phyloP scores from a whole-genome alignment of 2,329 filamentous ascomycete genomes.

The Phyllosticta paracitricarpa region DNA sequence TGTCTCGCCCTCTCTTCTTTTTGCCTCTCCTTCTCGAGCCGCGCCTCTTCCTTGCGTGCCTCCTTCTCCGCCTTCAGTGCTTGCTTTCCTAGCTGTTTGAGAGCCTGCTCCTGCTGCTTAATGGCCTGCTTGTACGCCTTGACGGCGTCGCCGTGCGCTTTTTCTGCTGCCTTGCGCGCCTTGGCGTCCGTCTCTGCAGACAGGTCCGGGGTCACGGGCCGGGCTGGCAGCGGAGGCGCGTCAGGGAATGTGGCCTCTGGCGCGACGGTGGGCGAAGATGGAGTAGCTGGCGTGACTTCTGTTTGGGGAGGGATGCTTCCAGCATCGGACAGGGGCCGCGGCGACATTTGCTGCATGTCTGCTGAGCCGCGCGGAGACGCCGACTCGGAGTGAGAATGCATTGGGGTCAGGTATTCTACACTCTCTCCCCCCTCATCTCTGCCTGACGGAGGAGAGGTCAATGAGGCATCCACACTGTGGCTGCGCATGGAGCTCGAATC shows the following conservation, averaged over 20 bases:
- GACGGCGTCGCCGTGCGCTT: slow-evolving; percentile 51
- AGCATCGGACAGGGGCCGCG: background rate
- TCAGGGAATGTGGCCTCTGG: background rate
- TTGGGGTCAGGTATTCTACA: background rate
- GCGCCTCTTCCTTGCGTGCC: slow-evolving; percentile 20
- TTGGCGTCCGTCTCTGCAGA: slow-evolving; percentile 53
- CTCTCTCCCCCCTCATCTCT: background rate
- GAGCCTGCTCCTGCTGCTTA: slow-evolving; percentile 55
- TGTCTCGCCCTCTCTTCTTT: slow-evolving; percentile 13
- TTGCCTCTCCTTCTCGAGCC: slow-evolving; percentile 17
- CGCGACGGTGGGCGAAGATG: slow-evolving; percentile 29
- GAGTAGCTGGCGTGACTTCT: background rate
- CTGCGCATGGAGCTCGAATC: background rate
- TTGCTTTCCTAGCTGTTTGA: slow-evolving; percentile 54
- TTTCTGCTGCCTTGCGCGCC: slow-evolving; percentile 57
- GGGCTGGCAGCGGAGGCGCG: slow-evolving; percentile 42
- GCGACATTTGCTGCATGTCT: background rate
- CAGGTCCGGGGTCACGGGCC: slow-evolving; percentile 40
- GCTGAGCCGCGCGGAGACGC: background rate
- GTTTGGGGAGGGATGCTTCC: background rate
- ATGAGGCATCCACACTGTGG: background rate
- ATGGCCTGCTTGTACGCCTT: slow-evolving; percentile 58
- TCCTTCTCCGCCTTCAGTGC: slow-evolving; percentile 35
- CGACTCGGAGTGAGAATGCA: background rate
- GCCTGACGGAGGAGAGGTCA: background rate